These are phyloP conservation scores for Selaginella moellendorffii DNA, from an alignment of 75 land plant species.

Conservation along the genomic window DNA sequence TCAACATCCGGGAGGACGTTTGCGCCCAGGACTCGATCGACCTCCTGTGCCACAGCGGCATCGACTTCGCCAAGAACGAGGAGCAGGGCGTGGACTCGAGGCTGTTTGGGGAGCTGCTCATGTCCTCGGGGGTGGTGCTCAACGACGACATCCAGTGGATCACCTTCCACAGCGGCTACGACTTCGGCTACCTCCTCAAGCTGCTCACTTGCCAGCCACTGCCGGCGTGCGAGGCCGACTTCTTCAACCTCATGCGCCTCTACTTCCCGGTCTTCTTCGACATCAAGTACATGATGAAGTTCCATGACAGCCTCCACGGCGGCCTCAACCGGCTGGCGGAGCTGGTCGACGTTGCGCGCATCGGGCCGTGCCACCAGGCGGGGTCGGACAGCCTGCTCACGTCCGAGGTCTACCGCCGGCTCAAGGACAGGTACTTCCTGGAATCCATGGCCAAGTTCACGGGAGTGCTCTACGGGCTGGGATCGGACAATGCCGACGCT, in stretches of 20 bases:
- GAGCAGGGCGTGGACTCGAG: constrained; percentile 27
- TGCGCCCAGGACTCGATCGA: constrained; percentile 35
- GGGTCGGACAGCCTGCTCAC: constrained; percentile 57
- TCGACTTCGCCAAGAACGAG: constrained; percentile 38
- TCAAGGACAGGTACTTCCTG: constrained; percentile 37
- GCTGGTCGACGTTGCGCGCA: constrained; percentile 43
- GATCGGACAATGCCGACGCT: constrained; percentile 26
- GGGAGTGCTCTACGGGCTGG: constrained; percentile 53
- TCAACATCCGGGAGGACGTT: constrained; percentile 25
- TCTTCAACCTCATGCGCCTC: background rate
- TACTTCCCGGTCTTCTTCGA: constrained; percentile 2
- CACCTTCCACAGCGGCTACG: constrained; percentile 53
- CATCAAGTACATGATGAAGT: constrained; percentile 10
- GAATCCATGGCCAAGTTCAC: constrained; percentile 40
- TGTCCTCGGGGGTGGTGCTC: constrained; percentile 41
- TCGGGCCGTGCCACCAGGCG: constrained; percentile 43
- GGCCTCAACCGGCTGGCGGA: background rate
- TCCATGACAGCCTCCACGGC: constrained; percentile 3
- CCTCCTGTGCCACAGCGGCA: constrained; percentile 30
- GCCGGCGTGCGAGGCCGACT: background rate
- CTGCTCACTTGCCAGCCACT: background rate
- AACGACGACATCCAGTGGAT: constrained; percentile 36
- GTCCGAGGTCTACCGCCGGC: constrained; percentile 35
- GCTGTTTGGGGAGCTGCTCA: constrained; percentile 41
- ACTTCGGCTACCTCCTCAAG: background rate